Base-by-base conservation (phyloP, 139 green algal genomes). In the Nannochloris sp. region DNA sequence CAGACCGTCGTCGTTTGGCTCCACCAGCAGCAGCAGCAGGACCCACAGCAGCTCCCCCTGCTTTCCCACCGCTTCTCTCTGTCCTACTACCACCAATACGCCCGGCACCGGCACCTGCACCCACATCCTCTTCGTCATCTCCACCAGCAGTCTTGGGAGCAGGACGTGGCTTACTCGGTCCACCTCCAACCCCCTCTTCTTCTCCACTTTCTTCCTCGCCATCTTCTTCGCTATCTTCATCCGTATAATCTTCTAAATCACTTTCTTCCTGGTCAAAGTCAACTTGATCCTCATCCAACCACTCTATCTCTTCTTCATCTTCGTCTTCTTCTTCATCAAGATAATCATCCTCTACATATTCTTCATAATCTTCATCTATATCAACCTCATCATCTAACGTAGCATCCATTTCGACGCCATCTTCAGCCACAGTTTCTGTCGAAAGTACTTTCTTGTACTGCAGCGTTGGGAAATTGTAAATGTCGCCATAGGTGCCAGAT, bases 381-480 rank as follows among this genome's bases (percentile, higher is more conserved):
- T 87, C 73, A 9, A 69, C 74, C 15, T 87, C 71, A 58, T 76
- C 69, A 7, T 81, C 68, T 68, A 63, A 39, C 10, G 39, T 38
- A 15, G 15, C 29, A 60, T 45, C 72, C 37, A 63, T 54, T 13
- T 77, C 74, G 13, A 72, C 71, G 33, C 81, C 64, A 57, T 87
- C 89, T 12, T 88, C 80, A 15, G 78, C 81, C 39, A 86, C 64
- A 61, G 88, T 83, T 44, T 92, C 77, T 65, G 81, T 59, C 37
- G 87, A 78, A 32, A 85, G 61, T 61, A 84, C 89, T 75, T 91
- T 91, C 23, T 96, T 79, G 70, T 97, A 99, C 65, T 95, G 73
- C 53, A 84, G 79, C 39, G 83, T 74, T 33, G 91, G 91, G 76
- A 99, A 97, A 84, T 99, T 99, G 80, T 98, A 98, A 64, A 98